Conservation (phyloP, 2,329 filamentous ascomycete species). For the Trichoderma semiorbis region DNA sequence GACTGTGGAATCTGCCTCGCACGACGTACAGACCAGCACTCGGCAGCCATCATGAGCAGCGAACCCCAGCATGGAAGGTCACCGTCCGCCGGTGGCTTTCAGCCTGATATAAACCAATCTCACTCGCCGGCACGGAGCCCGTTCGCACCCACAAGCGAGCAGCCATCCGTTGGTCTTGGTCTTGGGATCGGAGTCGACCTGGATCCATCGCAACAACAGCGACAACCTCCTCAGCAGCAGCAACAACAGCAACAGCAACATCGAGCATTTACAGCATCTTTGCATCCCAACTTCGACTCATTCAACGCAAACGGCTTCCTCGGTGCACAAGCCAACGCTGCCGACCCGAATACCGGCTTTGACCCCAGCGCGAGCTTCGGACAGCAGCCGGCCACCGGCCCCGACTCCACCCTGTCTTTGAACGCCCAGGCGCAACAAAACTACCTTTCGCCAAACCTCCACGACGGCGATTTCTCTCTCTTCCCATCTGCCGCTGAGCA, state of each 20-base stretch:
- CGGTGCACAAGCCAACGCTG: slow-evolving; percentile 41
- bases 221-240: slow-evolving; percentile 40
- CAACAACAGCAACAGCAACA: slow-evolving; percentile 36
- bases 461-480: slow-evolving; percentile 59
- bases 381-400: slow-evolving; percentile 37
- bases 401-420: slow-evolving; percentile 40
- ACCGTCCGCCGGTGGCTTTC: slow-evolving; percentile 55
- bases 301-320: slow-evolving; percentile 49
- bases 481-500: slow-evolving; percentile 54
- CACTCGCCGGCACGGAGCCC: slow-evolving; percentile 62
- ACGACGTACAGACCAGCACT: slow-evolving; percentile 10
- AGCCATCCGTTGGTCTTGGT: slow-evolving; percentile 35
- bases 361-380: slow-evolving; percentile 43
- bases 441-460: slow-evolving; percentile 51
- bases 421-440: slow-evolving; percentile 40
- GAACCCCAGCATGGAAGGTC: slow-evolving; percentile 53
- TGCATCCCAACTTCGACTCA: slow-evolving; percentile 40
- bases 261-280: slow-evolving; percentile 31
- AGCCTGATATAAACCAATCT: slow-evolving; percentile 64
- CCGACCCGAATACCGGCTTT: slow-evolving; percentile 37
- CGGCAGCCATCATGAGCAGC: slow-evolving; percentile 39
- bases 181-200: slow-evolving; percentile 54
- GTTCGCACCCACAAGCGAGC: slow-evolving; percentile 43
- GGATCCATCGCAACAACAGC: slow-evolving; percentile 25
- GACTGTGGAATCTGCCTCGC: slow-evolving; percentile 46